Base-by-base conservation (phyloP, 2,329 filamentous ascomycete genomes). In the Karstenula rhodostoma region DNA sequence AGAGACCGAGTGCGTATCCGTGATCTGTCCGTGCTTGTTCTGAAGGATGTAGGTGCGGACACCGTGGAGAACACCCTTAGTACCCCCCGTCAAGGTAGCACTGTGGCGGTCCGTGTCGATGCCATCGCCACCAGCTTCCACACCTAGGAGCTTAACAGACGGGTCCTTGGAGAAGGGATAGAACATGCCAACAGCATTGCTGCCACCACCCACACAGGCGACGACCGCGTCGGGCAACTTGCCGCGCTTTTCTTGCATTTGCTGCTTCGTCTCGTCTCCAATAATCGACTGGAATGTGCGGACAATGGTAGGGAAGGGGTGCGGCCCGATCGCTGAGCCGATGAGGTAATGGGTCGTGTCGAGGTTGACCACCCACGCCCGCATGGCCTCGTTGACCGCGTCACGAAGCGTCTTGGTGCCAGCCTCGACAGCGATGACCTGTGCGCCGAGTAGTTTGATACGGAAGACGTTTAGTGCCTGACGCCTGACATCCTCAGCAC, bases 381-480 rank as follows among this genome's bases (percentile, higher is more conserved):
- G 91, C 73, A 99, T 83, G 22, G 95, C 94, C 81, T 99, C 94
- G 81, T 98, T 98, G 80, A 98, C 94, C 3, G 94, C 83, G 64
- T 85, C 83, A 57, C 83, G 80, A 4, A 85, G 79, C 3, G 83
- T 85, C 71, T 89, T 88, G 70, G 90, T 93, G 57, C 95, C 95
- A 49, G 94, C 92, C 77, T 97, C 93, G 48, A 99, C 95, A 4
- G 95, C 90, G 43, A 99, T 87, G 44, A 99, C 95, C 69, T 91
- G 90, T 52, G 95, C 95, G 61, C 95, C 95, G 6, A 99, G 89
- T 12, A 99, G 86, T 79, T 96, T 95, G 87, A 99, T 99, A 47
- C 95, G 91, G 87, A 99, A 99, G 42, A 99, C 95, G 79, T 99
- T 99, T 60, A 99, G 85, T 1, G 95, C 94, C 79, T 99, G 95